phyloP scores from a whole-genome alignment of 352 stramenopile species.

The Pythium scleroteichum region DNA sequence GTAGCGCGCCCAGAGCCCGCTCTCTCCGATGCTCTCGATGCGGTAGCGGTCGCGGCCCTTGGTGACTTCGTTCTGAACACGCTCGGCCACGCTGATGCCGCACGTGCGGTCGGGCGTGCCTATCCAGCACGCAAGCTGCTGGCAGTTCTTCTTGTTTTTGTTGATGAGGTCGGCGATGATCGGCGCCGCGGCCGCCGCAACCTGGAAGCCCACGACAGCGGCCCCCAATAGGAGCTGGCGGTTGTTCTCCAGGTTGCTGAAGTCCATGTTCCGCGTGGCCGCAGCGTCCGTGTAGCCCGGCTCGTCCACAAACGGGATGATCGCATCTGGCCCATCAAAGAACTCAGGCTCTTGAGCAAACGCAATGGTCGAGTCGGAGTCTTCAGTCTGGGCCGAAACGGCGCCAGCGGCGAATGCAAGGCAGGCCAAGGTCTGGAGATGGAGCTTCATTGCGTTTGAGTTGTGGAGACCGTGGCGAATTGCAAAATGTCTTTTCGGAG shows the following conservation, averaged over 20 bases:
- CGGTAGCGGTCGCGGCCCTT: slow-evolving; percentile 7
- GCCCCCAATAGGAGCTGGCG: not conserved
- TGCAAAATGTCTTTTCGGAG: not conserved
- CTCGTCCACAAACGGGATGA: slow-evolving; percentile 1
- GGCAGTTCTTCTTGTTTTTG: slow-evolving; percentile 3
- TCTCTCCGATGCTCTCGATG: slow-evolving; percentile 2
- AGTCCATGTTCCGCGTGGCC: not conserved
- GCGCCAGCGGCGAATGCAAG: not conserved
- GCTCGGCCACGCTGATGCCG: slow-evolving; percentile 7
- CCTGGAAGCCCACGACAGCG: not conserved
- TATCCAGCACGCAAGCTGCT: slow-evolving; percentile 17
- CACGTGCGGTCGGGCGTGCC: not conserved
- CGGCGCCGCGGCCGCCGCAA: not conserved
- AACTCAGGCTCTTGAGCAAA: slow-evolving; percentile 3
- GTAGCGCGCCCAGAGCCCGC: slow-evolving; percentile 17
- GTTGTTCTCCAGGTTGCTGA: too few relatives aligned
- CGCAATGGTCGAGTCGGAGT: not conserved
- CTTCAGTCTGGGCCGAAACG: not conserved
- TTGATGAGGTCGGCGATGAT: slow-evolving; percentile 6
- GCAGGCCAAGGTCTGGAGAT: not conserved
- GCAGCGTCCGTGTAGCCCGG: not conserved
- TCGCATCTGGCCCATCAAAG: not conserved
- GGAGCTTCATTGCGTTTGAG: not conserved
- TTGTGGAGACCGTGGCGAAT: not conserved
- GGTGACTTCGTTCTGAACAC: slow-evolving; percentile 6